These are phyloP conservation scores for Pittosporum tobira DNA, from an alignment of 129 eudicot genomes.

Conservation along the genomic window DNA sequence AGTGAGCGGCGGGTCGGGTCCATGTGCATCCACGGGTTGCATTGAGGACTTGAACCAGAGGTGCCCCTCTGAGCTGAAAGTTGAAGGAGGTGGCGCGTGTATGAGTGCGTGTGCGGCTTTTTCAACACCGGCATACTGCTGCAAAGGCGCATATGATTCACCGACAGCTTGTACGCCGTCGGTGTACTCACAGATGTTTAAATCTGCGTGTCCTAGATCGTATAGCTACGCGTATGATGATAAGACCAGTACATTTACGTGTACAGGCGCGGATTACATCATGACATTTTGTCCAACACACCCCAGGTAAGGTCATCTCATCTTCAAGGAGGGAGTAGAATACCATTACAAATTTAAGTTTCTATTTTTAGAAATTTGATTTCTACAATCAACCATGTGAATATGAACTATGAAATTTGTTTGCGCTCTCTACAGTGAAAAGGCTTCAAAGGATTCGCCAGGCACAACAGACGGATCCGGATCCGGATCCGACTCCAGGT, in stretches of 20 bases:
- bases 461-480: constrained; percentile 1
- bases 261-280: constrained; percentile 22
- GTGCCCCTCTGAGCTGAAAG: constrained; percentile 25
- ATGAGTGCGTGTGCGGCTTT: constrained; percentile 32
- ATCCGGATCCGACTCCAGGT: neutral
- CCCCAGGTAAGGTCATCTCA: neutral
- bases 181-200: constrained; percentile 20
- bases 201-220: constrained; percentile 32
- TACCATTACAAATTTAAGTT: too few species aligned
- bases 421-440: neutral
- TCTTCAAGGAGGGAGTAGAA: neutral
- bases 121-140: constrained; percentile 25
- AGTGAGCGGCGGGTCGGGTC: constrained; percentile 24
- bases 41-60: constrained; percentile 18
- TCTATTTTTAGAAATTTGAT: too few species aligned
- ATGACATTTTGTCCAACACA: constrained; percentile 29
- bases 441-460: constrained; percentile 8
- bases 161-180: constrained; percentile 20
- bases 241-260: constrained; percentile 6
- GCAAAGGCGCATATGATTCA: constrained; percentile 4
- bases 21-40: constrained; percentile 23
- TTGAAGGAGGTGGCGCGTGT: constrained; percentile 28
- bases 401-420: neutral
- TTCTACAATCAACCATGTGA: too few species aligned
- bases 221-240: constrained; percentile 5